Conservation (phyloP, 345 rosid species). For the Orychophragmus violaceus region DNA sequence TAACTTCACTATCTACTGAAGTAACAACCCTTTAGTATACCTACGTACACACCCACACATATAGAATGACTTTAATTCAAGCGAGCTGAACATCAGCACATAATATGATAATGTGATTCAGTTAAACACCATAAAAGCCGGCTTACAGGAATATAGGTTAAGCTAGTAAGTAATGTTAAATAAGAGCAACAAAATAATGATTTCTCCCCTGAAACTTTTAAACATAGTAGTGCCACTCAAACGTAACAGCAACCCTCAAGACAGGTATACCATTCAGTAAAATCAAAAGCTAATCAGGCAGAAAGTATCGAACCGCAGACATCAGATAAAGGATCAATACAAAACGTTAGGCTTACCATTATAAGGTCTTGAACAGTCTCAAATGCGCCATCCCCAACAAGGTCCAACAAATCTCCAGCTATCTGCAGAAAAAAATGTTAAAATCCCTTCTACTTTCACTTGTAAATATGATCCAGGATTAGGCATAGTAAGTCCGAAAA, state of each 20-base stretch:
- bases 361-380: constrained; percentile 89
- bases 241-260: background rate
- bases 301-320: background rate
- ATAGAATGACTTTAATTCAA: background rate
- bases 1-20: background rate
- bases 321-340: constrained; percentile 9
- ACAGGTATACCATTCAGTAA: background rate
- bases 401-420: constrained; percentile 89
- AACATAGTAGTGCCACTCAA: background rate
- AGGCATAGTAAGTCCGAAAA: constrained; percentile 5
- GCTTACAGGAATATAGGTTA: background rate
- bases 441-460: constrained; percentile 10
- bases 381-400: constrained; percentile 87
- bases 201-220: background rate
- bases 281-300: constrained; percentile 6
- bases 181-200: background rate
- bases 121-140: background rate
- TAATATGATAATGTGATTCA: background rate
- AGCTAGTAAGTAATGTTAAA: background rate
- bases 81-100: background rate
- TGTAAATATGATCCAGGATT: constrained; percentile 6
- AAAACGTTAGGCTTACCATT: constrained; percentile 36
- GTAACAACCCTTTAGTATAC: background rate
- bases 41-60: background rate
- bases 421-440: constrained; percentile 39